Evolutionary conservation across 1,284 basidiomycete genomes (phyloP), one percentile per base, ranked within the genome.

Genomic region (Gymnopus androsaceus): DNA sequence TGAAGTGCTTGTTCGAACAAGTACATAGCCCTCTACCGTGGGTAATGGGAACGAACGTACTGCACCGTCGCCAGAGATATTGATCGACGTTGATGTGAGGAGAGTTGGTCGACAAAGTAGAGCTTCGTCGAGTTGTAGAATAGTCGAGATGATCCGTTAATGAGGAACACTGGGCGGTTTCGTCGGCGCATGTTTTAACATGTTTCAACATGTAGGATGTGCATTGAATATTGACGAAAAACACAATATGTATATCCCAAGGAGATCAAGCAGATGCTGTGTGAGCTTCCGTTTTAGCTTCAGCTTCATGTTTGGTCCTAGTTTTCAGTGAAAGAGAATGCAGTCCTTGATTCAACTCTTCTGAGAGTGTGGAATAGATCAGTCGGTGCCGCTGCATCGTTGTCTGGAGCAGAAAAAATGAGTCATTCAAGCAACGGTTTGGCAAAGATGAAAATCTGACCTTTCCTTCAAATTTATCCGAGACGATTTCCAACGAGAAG

Each of bases 311-410:
- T 41, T 78, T 74, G 2, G 89, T 90, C 69, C 81, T 85, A 4
- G 90, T 88, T 60, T 83, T 83, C 61, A 92, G 70, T n/a, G 88
- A 88, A 36, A 92, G 73, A 1, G 90, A 85, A 64, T 92, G 90
- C 36, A 92, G 68, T 2, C 89, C 89, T 58, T 80, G 73, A 28
- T 79, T 67, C 42, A 92, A 73, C 65, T 92, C 88, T 30, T 87
- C 84, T 25, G 83, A 77, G 30, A 92, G 75, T 1, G 83, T 80
- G 5, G 80, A 75, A 68, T 91, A 85, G 51, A 92, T 81, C 75
- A 92, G 79, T 47, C 89, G 80, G 71, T 92, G 90, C 51, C 90
- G 81, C 66, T 91, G 86, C 74, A 92, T 82, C 15, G 85, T 85
- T 36, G 71, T 82, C 90, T 91, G 60, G 40, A 45, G 51, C 23